Base-by-base conservation (phyloP, 2,329 filamentous ascomycete species). In the Chaetomium strumarium region DNA sequence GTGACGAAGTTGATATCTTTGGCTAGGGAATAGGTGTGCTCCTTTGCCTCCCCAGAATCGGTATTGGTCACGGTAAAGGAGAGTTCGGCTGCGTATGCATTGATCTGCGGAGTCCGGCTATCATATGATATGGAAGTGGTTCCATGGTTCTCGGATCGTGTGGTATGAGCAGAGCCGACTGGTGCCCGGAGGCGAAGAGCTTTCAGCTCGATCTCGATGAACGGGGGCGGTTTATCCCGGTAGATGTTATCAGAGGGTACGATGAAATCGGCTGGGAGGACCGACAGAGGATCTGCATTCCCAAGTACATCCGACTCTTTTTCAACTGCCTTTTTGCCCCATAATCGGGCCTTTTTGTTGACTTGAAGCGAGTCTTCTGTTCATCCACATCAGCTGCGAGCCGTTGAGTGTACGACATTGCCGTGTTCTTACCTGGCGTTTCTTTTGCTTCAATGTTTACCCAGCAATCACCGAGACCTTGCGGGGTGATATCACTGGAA, bases 1-100 rank as follows among this genome's bases (percentile, higher is more conserved):
- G 83, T 85, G 16, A 85, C 79, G 63, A 86, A 86, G 59, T 77
- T 78, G 19, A 85, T 74, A 53, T 86, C 82, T 58, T 81, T 78
- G 6, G 68, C 67, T 10, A 86, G 66, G 1, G 72, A 62, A 47
- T 76, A 72, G 1, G 70, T 71, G 48, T 74, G 60, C 51, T 75
- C 62, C 24, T 66, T 60, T 40, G 66, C 68, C 41, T 72, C 68
- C 1, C 71, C 68, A 2, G 67, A 62, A 2, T 70, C 67, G 30
- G 74, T 72, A 34, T 71, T 66, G 12, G 67, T 67, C 10, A 76
- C 67, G 1, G 64, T 65, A 56, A 77, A 77, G 5, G 67, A 59
- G 5, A 72, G 52, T 6, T 70, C 67, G 6, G 74, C 71, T n/a
- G 68, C 64, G 47, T 72, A 75, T 2, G 67, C 70, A 14, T 62